phyloP scores from a whole-genome alignment of 352 stramenopile species.

The Elongisporangium anandrum region DNA sequence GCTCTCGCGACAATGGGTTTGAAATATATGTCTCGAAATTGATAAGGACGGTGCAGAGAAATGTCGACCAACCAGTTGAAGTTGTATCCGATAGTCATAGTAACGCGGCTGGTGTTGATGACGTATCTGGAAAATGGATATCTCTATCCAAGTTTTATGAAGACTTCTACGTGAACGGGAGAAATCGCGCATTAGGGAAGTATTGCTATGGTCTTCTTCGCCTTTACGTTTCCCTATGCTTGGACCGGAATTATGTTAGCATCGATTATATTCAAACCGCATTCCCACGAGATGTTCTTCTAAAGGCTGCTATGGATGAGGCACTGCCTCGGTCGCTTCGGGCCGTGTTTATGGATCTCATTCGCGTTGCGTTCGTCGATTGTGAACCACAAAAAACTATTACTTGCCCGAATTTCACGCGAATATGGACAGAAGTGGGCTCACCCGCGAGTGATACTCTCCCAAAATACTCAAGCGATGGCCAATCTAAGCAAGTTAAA shows the following conservation, averaged over 20 bases:
- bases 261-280: constrained; percentile 63
- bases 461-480: constrained; percentile 16
- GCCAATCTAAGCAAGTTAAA: constrained; percentile 34
- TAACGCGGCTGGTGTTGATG: neutral
- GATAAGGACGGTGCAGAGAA: constrained; percentile 27
- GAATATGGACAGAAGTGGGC: constrained; percentile 59
- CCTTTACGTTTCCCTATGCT: constrained; percentile 61
- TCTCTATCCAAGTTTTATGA: constrained; percentile 48
- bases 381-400: constrained; percentile 62
- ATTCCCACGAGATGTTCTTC: constrained; percentile 53
- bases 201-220: constrained; percentile 73
- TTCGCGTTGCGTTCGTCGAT: constrained; percentile 64
- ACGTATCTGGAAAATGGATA: constrained; percentile 30
- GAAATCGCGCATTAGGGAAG: constrained; percentile 41
- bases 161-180: constrained; percentile 49
- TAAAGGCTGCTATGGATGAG: constrained; percentile 41
- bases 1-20: constrained; percentile 34
- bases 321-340: constrained; percentile 49
- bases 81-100: neutral
- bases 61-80: neutral
- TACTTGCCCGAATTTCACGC: constrained; percentile 60
- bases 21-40: constrained; percentile 38
- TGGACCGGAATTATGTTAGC: constrained; percentile 74
- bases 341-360: constrained; percentile 56
- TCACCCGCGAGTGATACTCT: constrained; percentile 22